Percentiles rank a stretch among this genome's conserved stretches.
Evolutionary conservation across 2,329 filamentous ascomycete genomes (phyloP).

Genomic region (Orbilia javanica): DNA sequence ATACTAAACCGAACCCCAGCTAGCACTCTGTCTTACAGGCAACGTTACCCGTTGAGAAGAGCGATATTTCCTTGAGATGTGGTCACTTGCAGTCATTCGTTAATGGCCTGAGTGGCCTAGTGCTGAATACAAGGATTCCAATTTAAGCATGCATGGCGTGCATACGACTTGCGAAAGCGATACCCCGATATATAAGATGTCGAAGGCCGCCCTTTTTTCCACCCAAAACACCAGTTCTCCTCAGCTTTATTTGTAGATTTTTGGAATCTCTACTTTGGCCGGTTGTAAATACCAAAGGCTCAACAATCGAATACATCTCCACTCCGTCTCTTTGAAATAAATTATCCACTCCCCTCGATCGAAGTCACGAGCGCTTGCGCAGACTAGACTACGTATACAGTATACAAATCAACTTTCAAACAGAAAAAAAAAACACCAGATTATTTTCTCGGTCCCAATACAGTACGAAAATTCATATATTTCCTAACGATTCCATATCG

Average conservation of each 20-base stretch:
- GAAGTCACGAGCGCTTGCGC: constrained; percentile 1
- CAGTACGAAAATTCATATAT: neutral
- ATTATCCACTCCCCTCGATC: neutral
- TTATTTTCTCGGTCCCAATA: neutral
- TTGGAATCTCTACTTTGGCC: constrained; percentile 10
- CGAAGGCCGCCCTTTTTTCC: constrained; percentile 6
- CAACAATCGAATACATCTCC: neutral
- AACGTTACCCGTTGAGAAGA: constrained; percentile 31
- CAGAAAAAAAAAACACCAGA: neutral
- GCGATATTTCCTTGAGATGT: constrained; percentile 10
- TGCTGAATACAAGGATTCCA: constrained; percentile 2
- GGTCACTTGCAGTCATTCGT: constrained; percentile 48
- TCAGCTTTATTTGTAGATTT: constrained; percentile 6
- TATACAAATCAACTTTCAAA: too few species aligned
- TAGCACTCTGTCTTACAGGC: neutral
- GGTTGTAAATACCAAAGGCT: constrained; percentile 3
- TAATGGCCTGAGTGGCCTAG: constrained; percentile 50
- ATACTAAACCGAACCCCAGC: constrained; percentile 5
- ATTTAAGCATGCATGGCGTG: constrained; percentile 25
- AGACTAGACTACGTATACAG: neutral
- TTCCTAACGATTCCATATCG: neutral
- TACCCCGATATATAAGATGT: constrained; percentile 16
- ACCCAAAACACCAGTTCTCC: neutral
- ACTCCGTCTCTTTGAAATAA: neutral
- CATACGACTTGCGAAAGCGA: constrained; percentile 25